Base-by-base conservation (phyloP, 306 rosid genomes). In the Dalbergia cochinchinensis region DNA sequence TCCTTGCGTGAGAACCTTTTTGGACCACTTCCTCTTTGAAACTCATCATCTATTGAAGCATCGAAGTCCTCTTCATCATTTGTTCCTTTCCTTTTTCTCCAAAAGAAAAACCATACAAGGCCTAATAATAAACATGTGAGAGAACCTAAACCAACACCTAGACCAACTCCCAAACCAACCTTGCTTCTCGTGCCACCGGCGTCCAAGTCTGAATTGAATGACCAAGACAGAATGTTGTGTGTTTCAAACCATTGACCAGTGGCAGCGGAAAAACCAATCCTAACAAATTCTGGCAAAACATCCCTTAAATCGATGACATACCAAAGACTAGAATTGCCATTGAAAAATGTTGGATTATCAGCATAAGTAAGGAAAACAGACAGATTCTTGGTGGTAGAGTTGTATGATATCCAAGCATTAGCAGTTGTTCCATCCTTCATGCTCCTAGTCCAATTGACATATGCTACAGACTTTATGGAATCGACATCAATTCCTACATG, bases 181-280 rank as follows among this genome's bases (percentile, higher is more conserved):
- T 73, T 83, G 31, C 35, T 69, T 11, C 55, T 78, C 41, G 73
- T 39, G 15, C 0, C 37, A 0, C 7, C 35, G 18, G 5, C 48
- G 8, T 83, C 93, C 84, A 94, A 81, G 73, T 48, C 89, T 73
- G 97, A 92, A 58, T 65, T 83, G 83, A 94, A 94, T 59, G 94
- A 85, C 98, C 98, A 94, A 54, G 91, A 83, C 19, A 53, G 9
- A 7, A 92, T 79, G 65, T 85, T 84, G 65, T 92, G 97, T 73
- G 83, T 47, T 55, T 94, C 97, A 62, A 83, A 18, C 86, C 78
- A 82, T 0, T 14, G 0, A 39, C 97, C 94, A 0, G 97, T 94
- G 11, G 98, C 86, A 6, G 98, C 95, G 7, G 96, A 91, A 73
- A 94, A 91, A 4, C 97, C 94, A 20, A 91, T 65, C 12, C 92